Base-by-base conservation (phyloP, 2,329 filamentous ascomycete genomes). In the Phoma herbarum region DNA sequence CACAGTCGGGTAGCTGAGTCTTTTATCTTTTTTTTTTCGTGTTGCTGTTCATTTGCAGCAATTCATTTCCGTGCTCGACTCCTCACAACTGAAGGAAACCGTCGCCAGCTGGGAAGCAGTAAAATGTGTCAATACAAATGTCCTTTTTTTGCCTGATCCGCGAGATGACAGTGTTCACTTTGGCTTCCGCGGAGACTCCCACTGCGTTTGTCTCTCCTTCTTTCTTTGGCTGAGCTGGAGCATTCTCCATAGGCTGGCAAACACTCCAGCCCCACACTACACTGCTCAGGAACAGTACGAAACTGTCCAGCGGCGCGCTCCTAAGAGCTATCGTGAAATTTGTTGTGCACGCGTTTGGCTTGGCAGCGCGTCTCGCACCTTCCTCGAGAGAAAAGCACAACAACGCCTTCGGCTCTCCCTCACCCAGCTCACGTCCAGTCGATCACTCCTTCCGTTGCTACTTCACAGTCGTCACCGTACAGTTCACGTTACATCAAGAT, bases 301-400 rank as follows among this genome's bases (percentile, higher is more conserved):
- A 48, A 26, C 25, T 43, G 20, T 42, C 35, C 10, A 18, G 10
- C 25, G 12, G 29, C 28, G 25, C 43, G 12, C n/a, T 22, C 23
- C 14, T 14, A 42, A 26, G 10, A 28, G 28, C 43, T 39, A 37
- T 44, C 23, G 23, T 48, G 23, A 16, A 20, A 23, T 41, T 25
- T 43, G 11, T 22, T 18, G 44, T 45, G 20, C 18, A 28, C 6
- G 23, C 29, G 25, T 16, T 45, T 45, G 29, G 45, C 51, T 59
- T 54, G 56, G 56, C 51, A 10, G 22, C 45, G 25, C 45, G 29
- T 51, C 25, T 50, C 50, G 56, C 23, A 42, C 41, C 46, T 54
- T 49, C 46, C 46, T 53, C 39, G 6, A 28, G 1, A 12, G 16
- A 22, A 45, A 39, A 31, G 10, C 22, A 49, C 18, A 18, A 35